Evolutionary conservation across 768 basidiomycete species (phyloP).

Genomic region (Cytidiella melzeri): DNA sequence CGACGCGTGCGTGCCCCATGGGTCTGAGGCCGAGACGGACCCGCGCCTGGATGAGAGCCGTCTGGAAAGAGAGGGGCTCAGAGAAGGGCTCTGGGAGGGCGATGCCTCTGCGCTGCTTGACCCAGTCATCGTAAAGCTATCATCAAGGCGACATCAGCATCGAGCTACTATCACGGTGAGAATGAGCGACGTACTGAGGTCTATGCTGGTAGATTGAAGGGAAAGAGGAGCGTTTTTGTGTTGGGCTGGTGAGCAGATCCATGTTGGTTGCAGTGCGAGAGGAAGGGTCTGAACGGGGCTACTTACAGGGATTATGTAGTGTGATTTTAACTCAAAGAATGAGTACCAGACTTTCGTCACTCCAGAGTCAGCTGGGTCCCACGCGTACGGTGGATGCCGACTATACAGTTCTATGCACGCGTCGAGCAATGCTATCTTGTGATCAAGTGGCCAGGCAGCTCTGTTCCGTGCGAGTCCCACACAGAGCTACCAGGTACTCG

Average conservation of each 20-base stretch:
- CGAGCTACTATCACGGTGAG: not conserved
- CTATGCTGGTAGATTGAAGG: not conserved
- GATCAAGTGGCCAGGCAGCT: not conserved
- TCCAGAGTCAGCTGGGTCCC: not conserved
- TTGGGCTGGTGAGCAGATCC: not conserved
- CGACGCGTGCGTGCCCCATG: conserved; percentile 49
- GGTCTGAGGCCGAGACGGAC: conserved; percentile 63
- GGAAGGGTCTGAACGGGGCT: not conserved
- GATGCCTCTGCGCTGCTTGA: conserved; percentile 4
- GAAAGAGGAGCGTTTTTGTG: not conserved
- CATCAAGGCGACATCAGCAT: not conserved
- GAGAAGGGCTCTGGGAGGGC: conserved; percentile 15
- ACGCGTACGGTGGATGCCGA: not conserved
- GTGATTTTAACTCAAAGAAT: too few species aligned
- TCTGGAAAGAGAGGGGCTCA: conserved; percentile 20
- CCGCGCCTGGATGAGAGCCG: conserved; percentile 56
- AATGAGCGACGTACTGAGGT: not conserved
- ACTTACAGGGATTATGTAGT: too few species aligned
- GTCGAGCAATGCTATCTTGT: not conserved
- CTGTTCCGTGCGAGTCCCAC: too few species aligned
- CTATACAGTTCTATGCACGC: not conserved
- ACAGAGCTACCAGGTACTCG: too few species aligned
- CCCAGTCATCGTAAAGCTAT: not conserved
- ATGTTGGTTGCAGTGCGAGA: not conserved
- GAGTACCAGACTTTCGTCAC: too few species aligned